Evolutionary conservation across 805 yeast genomes (phyloP).

Genomic region (Novakomyces olei): DNA sequence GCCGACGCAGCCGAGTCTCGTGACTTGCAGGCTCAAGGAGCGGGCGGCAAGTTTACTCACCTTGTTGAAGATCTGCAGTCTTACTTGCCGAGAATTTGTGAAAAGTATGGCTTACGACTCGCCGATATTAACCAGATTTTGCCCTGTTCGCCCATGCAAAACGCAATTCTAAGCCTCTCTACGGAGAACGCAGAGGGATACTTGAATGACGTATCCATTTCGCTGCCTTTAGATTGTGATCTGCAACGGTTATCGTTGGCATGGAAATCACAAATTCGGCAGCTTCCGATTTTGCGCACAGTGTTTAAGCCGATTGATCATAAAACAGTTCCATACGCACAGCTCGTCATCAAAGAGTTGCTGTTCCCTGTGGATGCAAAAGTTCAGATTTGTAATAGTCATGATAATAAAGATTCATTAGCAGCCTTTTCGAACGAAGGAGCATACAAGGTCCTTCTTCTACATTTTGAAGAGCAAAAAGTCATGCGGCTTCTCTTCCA

Average conservation of each 20-base stretch:
- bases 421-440: too few relatives aligned
- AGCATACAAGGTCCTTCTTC: not conserved
- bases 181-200: slow-evolving; percentile 4
- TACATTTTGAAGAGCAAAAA: not conserved
- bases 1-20: too few relatives aligned
- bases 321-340: slow-evolving; percentile 6
- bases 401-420: too few relatives aligned
- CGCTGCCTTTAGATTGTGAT: slow-evolving; percentile 8
- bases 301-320: slow-evolving; percentile 7
- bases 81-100: too few relatives aligned
- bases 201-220: slow-evolving; percentile 6
- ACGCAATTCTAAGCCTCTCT: slow-evolving; percentile 9
- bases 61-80: too few relatives aligned
- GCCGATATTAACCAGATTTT: slow-evolving; percentile 8
- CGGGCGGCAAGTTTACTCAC: too few relatives aligned
- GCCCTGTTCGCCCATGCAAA: slow-evolving; percentile 12
- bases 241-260: slow-evolving; percentile 4
- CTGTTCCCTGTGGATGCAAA: too few relatives aligned
- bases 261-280: slow-evolving; percentile 6
- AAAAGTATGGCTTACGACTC: too few relatives aligned
- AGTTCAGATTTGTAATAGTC: too few relatives aligned
- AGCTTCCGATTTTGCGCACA: slow-evolving; percentile 8
- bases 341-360: slow-evolving; percentile 8
- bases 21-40: too few relatives aligned
- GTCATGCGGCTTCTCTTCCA: slow-evolving; percentile 5